A percentile compares a stretch with the other conserved stretches of the same genome.
These are phyloP conservation scores for Luffa aegyptiaca DNA, from an alignment of 306 rosid species.

Conservation along the genomic window DNA sequence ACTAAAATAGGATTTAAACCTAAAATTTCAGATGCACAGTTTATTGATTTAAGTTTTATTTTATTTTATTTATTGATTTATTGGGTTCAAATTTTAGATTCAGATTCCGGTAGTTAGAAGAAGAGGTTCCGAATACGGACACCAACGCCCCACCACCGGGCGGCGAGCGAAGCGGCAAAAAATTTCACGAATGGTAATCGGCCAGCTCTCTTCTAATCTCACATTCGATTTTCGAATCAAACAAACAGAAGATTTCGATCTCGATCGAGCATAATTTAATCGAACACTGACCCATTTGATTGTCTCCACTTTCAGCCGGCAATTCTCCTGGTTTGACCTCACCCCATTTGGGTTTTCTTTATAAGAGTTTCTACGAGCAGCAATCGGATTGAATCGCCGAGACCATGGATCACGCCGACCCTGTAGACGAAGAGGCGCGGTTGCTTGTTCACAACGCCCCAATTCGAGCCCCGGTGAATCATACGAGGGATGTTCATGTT, in stretches of 20 bases:
- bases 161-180: background rate
- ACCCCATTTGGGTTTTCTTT: background rate
- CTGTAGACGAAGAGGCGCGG: constrained; percentile 48
- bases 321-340: background rate
- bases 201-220: background rate
- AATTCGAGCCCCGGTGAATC: constrained; percentile 12
- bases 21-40: no score
- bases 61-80: no score
- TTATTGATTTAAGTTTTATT: no score
- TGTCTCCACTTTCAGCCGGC: constrained; percentile 49
- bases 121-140: background rate
- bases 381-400: constrained; percentile 1
- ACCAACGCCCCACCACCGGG: background rate
- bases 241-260: background rate
- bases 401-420: constrained; percentile 32
- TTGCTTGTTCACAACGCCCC: constrained; percentile 25
- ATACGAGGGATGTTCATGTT: constrained; percentile 52
- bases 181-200: background rate
- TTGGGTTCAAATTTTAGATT: background rate
- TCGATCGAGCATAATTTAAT: background rate
- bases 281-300: background rate
- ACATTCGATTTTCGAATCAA: background rate
- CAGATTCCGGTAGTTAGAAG: background rate
- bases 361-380: background rate
- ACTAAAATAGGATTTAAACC: no score